phyloP scores from a whole-genome alignment of 805 yeast genomes.

The Suhomyces xylopsoci region DNA sequence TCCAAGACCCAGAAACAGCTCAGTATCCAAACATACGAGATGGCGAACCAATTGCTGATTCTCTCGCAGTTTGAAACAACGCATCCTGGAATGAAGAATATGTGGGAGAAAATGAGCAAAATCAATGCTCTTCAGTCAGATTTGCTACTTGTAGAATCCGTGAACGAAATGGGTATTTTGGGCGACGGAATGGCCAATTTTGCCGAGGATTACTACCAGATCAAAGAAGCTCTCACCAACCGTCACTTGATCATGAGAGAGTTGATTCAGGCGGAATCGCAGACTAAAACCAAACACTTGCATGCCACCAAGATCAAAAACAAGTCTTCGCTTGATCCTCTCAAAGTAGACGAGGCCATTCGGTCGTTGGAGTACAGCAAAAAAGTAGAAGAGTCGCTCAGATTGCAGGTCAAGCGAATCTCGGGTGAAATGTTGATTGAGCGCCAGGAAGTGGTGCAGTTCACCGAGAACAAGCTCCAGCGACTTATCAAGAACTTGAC shows the following conservation, averaged over 20 bases:
- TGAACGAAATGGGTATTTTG: slow-evolving; percentile 67
- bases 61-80: slow-evolving; percentile 42
- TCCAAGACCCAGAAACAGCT: slow-evolving; percentile 56
- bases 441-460: slow-evolving; percentile 53
- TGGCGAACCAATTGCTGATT: slow-evolving; percentile 37
- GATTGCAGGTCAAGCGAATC: slow-evolving; percentile 74
- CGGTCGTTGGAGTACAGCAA: slow-evolving; percentile 75
- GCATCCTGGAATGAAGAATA: slow-evolving; percentile 67
- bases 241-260: slow-evolving; percentile 93
- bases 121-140: slow-evolving; percentile 72
- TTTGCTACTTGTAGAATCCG: slow-evolving; percentile 65
- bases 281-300: slow-evolving; percentile 65
- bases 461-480: slow-evolving; percentile 56
- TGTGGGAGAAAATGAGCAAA: slow-evolving; percentile 79
- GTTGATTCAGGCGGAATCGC: slow-evolving; percentile 70
- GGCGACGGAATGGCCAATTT: slow-evolving; percentile 71
- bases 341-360: slow-evolving; percentile 88
- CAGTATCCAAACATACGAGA: slow-evolving; percentile 47
- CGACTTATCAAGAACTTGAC: slow-evolving; percentile 57
- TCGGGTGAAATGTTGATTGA: slow-evolving; percentile 84
- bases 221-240: slow-evolving; percentile 90
- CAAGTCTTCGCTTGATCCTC: slow-evolving; percentile 73
- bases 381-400: slow-evolving; percentile 68
- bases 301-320: slow-evolving; percentile 70
- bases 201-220: slow-evolving; percentile 73